Percentiles rank a stretch among this genome's conserved stretches.
Conservation (phyloP, 495 filamentous ascomycete genomes). For the Podospora sp. region DNA sequence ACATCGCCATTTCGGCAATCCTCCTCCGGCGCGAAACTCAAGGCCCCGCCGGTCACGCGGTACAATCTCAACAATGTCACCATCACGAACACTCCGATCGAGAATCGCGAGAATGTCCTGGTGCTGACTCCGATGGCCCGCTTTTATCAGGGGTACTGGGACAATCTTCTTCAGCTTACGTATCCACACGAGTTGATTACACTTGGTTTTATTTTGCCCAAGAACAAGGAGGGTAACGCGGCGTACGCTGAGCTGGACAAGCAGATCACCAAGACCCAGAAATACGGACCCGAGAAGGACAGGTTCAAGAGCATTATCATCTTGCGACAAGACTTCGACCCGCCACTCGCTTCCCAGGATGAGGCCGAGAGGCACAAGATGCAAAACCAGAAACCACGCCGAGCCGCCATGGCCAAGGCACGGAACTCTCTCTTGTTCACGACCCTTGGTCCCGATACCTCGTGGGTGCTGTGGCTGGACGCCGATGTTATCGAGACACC, state of each 20-base stretch:
- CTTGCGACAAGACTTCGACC: slow-evolving; percentile 91
- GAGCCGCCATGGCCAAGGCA: slow-evolving; percentile 89
- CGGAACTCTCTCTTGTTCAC: slow-evolving; percentile 95
- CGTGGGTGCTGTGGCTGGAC: slow-evolving; percentile 97
- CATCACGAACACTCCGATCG: slow-evolving; percentile 69
- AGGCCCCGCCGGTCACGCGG: slow-evolving; percentile 85
- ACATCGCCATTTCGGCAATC: slow-evolving; percentile 79
- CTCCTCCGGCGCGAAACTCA: slow-evolving; percentile 57
- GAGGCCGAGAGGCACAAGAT: slow-evolving; percentile 91
- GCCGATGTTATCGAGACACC: slow-evolving; percentile 91
- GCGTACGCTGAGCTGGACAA: slow-evolving; percentile 81
- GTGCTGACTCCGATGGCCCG: slow-evolving; percentile 89
- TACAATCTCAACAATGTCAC: slow-evolving; percentile 95
- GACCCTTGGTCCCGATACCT: slow-evolving; percentile 89
- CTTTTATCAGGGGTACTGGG: slow-evolving; percentile 95
- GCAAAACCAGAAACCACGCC: slow-evolving; percentile 79
- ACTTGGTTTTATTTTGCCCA: slow-evolving; percentile 94
- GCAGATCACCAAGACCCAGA: slow-evolving; percentile 80
- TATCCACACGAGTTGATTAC: slow-evolving; percentile 95
- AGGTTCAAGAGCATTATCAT: slow-evolving; percentile 93
- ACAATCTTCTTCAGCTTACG: slow-evolving; percentile 78
- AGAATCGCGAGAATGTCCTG: slow-evolving; percentile 81
- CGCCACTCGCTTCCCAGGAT: slow-evolving; percentile 74
- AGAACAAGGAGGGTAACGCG: slow-evolving; percentile 81
- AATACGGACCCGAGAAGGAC: slow-evolving; percentile 69